phyloP scores from a whole-genome alignment of 139 green algal species.

The Cymbomonas tetramitiformis region DNA sequence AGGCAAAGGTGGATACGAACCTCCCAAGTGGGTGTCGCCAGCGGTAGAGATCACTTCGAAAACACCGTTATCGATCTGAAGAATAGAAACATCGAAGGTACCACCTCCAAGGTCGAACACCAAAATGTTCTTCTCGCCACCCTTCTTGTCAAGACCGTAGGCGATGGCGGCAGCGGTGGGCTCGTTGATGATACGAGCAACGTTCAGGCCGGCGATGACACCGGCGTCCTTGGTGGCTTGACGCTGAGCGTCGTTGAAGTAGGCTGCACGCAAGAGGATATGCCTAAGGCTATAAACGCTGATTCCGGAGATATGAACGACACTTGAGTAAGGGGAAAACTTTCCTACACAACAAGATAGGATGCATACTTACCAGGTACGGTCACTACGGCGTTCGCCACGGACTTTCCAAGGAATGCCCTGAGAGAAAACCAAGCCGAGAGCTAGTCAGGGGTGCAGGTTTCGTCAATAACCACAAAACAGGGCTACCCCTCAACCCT shows the following conservation, averaged over 20 bases:
- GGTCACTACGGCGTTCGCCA: constrained; percentile 77
- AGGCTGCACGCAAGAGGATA: constrained; percentile 42
- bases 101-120: constrained; percentile 95
- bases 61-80: constrained; percentile 92
- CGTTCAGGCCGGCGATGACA: constrained; percentile 69
- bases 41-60: constrained; percentile 90
- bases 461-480: too few relatives aligned
- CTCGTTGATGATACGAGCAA: constrained; percentile 95
- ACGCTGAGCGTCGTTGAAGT: constrained; percentile 98
- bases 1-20: constrained; percentile 3
- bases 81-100: constrained; percentile 97
- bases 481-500: too few relatives aligned
- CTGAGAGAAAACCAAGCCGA: too few relatives aligned
- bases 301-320: not conserved
- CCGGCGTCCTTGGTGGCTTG: constrained; percentile 89
- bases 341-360: too few relatives aligned
- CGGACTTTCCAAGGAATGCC: constrained; percentile 62
- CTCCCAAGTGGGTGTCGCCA: constrained; percentile 91
- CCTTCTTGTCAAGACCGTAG: constrained; percentile 86
- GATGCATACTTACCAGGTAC: constrained; percentile 39
- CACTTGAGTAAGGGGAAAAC: too few relatives aligned
- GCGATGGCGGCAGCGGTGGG: constrained; percentile 87
- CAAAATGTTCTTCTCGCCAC: constrained; percentile 83
- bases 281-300: not conserved
- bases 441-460: too few relatives aligned